phyloP scores from a whole-genome alignment of 129 eudicot genomes.

The Silybum marianum region DNA sequence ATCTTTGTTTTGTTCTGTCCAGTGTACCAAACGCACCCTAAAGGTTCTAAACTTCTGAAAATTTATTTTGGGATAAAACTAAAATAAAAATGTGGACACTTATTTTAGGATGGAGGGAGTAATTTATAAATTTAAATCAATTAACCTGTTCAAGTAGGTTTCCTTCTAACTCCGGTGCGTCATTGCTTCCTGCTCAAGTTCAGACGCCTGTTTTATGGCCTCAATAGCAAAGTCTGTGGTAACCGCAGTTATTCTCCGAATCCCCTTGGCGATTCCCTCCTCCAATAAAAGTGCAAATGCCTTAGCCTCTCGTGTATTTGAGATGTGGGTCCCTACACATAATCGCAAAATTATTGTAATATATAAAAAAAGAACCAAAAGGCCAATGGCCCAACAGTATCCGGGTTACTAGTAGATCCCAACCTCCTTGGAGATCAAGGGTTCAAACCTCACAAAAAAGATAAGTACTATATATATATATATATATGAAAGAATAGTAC shows the following conservation, averaged over 20 bases:
- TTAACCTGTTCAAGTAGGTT: constrained; percentile 80
- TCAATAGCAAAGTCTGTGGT: constrained; percentile 70
- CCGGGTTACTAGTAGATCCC: background rate
- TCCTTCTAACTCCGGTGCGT: constrained; percentile 65
- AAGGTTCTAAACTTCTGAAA: no score
- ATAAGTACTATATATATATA: no score
- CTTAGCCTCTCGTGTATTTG: constrained; percentile 88
- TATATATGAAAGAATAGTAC: constrained; percentile 24
- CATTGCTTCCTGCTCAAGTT: constrained; percentile 74
- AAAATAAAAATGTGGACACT: background rate
- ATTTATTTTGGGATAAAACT: background rate
- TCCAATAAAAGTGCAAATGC: constrained; percentile 89
- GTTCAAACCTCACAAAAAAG: no score
- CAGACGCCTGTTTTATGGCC: constrained; percentile 62
- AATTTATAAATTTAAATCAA: background rate
- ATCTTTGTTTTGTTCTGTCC: no score
- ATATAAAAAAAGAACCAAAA: background rate
- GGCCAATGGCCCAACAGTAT: no score
- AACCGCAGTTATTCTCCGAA: constrained; percentile 93
- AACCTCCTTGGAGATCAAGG: background rate
- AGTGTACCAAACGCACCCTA: no score
- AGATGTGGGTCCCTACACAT: constrained; percentile 77
- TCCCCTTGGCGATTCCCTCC: constrained; percentile 97
- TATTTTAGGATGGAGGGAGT: no score
- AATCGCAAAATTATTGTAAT: no score